Base-by-base conservation (phyloP, 192 early-diverging fungal species). In the Coemansia sp. region DNA sequence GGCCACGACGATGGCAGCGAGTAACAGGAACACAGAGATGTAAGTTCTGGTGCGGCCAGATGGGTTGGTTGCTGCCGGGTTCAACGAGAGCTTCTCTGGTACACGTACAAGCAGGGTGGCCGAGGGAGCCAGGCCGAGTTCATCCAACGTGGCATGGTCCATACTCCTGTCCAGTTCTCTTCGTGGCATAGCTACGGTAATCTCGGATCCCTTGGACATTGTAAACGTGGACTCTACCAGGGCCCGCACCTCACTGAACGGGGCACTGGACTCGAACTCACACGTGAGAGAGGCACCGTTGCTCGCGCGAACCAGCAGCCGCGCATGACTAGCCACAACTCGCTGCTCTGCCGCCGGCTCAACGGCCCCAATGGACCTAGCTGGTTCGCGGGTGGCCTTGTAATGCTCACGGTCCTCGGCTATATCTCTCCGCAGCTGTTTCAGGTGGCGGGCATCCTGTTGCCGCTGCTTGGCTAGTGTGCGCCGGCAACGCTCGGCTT, bases 71-170 rank as follows among this genome's bases (percentile, higher is more conserved):
- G 7, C n/a, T 40, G 7, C 2, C 20, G 11, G 21, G 19, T 10
- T 7, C 9, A 3, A 20, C 14, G 31, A 9, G n/a, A 13, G 31
- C 4, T 17, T 34, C 7, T 28, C 46, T 12, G 13, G 17, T 3
- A 38, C 64, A 0, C 43, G 41, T 30, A 67, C 28, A 31, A 51
- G 32, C 51, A 67, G 49, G 13, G 64, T 54, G 3, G 51, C 64
- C 4, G 64, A 54, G 3, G 64, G 64, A 8, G 29, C 35, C 35
- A 67, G 47, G 7, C 56, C 64, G 22, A 67, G 51, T 2, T 45
- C 51, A 2, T 25, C 17, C 39, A 67, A 28, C 2, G 51, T 47
- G 11, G 10, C 31, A 3, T 4, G 22, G 37, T 67, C 56, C n/a
- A 36, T 29, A 7, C 30, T 38, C n/a, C 2, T 10, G 5, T 17